These are phyloP conservation scores for Microcyclosporella mali DNA, from an alignment of 2,329 filamentous ascomycete genomes.

Conservation along the genomic window DNA sequence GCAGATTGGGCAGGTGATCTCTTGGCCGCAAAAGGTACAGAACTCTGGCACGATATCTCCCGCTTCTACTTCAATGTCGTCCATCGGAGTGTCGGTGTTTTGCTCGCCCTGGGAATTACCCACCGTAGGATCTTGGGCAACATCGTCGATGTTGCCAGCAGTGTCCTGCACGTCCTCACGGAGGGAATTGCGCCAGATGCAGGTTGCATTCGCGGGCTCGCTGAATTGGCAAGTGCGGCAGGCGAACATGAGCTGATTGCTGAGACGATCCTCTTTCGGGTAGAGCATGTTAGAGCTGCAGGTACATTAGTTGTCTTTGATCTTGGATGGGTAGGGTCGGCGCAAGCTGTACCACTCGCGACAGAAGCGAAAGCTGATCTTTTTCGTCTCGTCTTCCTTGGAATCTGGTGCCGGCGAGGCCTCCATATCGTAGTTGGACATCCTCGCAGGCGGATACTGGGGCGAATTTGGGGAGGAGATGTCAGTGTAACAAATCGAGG, in stretches of 20 bases:
- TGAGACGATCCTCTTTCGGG: constrained; percentile 83
- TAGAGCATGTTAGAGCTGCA: constrained; percentile 90
- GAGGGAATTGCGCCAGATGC: constrained; percentile 92
- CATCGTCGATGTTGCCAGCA: constrained; percentile 93
- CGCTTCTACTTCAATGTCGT: constrained; percentile 20
- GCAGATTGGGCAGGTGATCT: constrained; percentile 50
- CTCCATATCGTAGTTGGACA: constrained; percentile 30
- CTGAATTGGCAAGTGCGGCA: constrained; percentile 93
- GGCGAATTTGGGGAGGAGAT: too few relatives aligned
- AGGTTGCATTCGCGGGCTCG: constrained; percentile 77
- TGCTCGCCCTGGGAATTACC: constrained; percentile 45
- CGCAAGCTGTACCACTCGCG: constrained; percentile 66
- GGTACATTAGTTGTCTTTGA: constrained; percentile 8
- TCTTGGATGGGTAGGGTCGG: not conserved
- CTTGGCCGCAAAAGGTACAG: constrained; percentile 54
- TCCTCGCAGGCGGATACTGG: constrained; percentile 4
- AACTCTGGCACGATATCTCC: constrained; percentile 38
- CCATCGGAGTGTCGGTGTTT: constrained; percentile 17
- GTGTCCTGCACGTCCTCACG: constrained; percentile 90
- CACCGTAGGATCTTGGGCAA: constrained; percentile 97
- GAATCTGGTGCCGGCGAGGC: constrained; percentile 31
- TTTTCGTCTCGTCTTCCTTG: constrained; percentile 48
- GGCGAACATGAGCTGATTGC: constrained; percentile 82
- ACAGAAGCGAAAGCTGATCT: constrained; percentile 96
- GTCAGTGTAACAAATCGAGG: too few relatives aligned